phyloP scores from a whole-genome alignment of 2,329 filamentous ascomycete species.

The Claviceps pazoutovae region DNA sequence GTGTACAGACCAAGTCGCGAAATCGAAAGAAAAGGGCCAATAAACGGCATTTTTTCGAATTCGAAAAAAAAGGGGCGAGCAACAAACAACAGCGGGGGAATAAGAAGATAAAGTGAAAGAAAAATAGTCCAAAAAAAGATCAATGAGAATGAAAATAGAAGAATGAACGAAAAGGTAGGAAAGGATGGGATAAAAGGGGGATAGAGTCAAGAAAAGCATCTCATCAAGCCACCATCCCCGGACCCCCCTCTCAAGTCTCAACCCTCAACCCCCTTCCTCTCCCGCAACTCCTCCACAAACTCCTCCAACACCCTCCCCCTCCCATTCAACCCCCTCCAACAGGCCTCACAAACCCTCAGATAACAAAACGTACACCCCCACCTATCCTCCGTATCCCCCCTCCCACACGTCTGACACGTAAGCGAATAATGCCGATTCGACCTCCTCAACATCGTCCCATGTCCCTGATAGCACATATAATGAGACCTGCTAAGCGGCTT shows the following conservation, averaged over 20 bases:
- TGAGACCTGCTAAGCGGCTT: constrained; percentile 29
- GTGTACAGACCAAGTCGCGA: too few relatives aligned
- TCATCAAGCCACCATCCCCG: not conserved
- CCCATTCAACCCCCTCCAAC: constrained; percentile 26
- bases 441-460: constrained; percentile 33
- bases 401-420: constrained; percentile 38
- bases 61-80: too few relatives aligned
- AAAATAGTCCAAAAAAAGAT: not conserved
- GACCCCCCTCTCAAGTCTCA: not conserved
- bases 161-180: not conserved
- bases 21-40: too few relatives aligned
- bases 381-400: constrained; percentile 29
- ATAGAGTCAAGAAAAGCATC: not conserved
- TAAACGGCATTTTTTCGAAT: too few relatives aligned
- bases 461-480: constrained; percentile 32
- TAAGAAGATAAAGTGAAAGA: too few relatives aligned
- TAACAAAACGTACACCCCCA: constrained; percentile 36
- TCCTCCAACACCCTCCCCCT: constrained; percentile 29
- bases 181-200: not conserved
- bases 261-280: constrained; percentile 13
- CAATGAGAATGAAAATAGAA: not conserved
- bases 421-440: constrained; percentile 36
- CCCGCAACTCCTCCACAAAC: constrained; percentile 22
- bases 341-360: constrained; percentile 37
- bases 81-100: too few relatives aligned